Evolutionary conservation across 352 stramenopile genomes (phyloP).

Genomic region (Globisporangium cylindrosporum): DNA sequence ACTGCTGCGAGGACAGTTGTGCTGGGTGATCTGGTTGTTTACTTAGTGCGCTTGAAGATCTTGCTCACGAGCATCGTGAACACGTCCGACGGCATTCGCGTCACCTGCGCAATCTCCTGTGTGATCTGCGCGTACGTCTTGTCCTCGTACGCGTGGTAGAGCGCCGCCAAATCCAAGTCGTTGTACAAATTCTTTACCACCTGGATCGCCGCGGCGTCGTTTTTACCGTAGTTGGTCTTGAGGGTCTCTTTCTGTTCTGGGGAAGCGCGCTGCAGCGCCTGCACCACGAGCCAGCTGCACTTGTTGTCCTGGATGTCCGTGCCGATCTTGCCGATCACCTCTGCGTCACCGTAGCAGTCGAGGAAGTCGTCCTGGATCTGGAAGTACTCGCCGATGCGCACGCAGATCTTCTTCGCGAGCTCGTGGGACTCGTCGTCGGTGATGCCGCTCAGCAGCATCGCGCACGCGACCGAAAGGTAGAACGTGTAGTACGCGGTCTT

Average conservation of each 20-base stretch:
- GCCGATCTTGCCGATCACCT: slow-evolving; percentile 93
- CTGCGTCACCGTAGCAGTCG: slow-evolving; percentile 95
- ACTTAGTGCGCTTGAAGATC: slow-evolving; percentile 98
- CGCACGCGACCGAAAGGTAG: slow-evolving; percentile 94
- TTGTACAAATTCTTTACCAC: slow-evolving; percentile 94
- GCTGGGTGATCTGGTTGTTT: slow-evolving; percentile 18
- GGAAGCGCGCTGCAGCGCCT: slow-evolving; percentile 85
- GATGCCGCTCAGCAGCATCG: slow-evolving; percentile 89
- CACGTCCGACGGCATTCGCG: slow-evolving; percentile 86
- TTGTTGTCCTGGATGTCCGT: slow-evolving; percentile 99
- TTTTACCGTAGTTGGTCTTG: slow-evolving; percentile 92
- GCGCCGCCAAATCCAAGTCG: slow-evolving; percentile 83
- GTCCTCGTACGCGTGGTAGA: slow-evolving; percentile 95
- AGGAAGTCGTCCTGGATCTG: slow-evolving; percentile 99
- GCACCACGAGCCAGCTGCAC: slow-evolving; percentile 98
- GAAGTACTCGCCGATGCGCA: slow-evolving; percentile 98
- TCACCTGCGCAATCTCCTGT: slow-evolving; percentile 75
- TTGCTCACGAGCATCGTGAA: slow-evolving; percentile 94
- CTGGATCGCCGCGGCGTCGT: slow-evolving; percentile 73
- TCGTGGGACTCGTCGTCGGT: slow-evolving; percentile 70
- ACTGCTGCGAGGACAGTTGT: not conserved
- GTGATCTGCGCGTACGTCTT: slow-evolving; percentile 86
- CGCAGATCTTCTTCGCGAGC: slow-evolving; percentile 92
- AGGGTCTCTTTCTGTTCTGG: slow-evolving; percentile 75
- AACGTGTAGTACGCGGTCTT: slow-evolving; percentile 99